Conservation (phyloP, 2,329 filamentous ascomycete genomes). For the Moelleriella libera region DNA sequence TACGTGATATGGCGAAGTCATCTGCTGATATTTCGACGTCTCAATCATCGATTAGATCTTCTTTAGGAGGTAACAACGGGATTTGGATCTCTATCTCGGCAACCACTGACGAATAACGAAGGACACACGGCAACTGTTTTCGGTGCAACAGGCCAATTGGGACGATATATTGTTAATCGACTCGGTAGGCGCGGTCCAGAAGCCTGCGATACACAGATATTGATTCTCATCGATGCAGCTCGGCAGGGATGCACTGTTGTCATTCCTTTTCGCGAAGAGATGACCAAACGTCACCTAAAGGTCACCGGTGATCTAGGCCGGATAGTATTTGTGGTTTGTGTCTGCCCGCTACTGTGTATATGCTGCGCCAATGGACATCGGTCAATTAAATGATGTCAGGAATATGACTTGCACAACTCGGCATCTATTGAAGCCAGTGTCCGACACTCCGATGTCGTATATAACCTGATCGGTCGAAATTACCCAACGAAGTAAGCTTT, state of each 20-base stretch:
- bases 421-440: slow-evolving; percentile 93
- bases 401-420: slow-evolving; percentile 91
- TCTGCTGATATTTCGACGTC: too few relatives aligned
- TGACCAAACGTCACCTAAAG: slow-evolving; percentile 94
- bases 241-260: slow-evolving; percentile 90
- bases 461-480: slow-evolving; percentile 87
- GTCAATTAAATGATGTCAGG: slow-evolving; percentile 31
- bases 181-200: slow-evolving; percentile 40
- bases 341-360: background rate
- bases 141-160: slow-evolving; percentile 88
- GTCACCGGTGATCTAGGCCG: slow-evolving; percentile 87
- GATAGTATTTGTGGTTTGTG: slow-evolving; percentile 54
- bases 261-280: slow-evolving; percentile 89
- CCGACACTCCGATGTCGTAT: slow-evolving; percentile 91
- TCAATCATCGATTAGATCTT: slow-evolving; percentile 41
- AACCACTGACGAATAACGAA: slow-evolving; percentile 22
- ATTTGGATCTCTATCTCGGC: background rate
- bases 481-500: slow-evolving; percentile 79
- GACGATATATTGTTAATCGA: slow-evolving; percentile 93
- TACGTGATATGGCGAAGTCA: too few relatives aligned
- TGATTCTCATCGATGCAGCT: slow-evolving; percentile 33
- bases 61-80: slow-evolving; percentile 59
- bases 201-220: background rate
- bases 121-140: slow-evolving; percentile 96
- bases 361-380: too few relatives aligned